phyloP scores from a whole-genome alignment of 1,284 basidiomycete species.

The Austroboletus niveus region DNA sequence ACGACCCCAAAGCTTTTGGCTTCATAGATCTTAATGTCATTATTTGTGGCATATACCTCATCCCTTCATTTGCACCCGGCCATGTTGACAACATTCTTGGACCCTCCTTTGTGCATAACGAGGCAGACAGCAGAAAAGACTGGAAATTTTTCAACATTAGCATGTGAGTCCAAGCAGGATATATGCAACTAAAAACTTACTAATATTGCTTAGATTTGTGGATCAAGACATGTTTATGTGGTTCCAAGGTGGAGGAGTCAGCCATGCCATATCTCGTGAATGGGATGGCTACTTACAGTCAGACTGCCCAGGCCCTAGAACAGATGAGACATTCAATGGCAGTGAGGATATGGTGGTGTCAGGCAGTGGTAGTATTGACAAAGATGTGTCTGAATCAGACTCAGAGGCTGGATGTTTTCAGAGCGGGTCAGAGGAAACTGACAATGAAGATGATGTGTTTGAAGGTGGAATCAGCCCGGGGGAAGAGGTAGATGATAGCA shows the following conservation, averaged over 20 bases:
- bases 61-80: background rate
- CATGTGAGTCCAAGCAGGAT: background rate
- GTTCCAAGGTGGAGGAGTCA: background rate
- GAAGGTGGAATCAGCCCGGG: too few species aligned
- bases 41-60: background rate
- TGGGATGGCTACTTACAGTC: background rate
- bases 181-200: background rate
- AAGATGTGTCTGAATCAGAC: too few species aligned
- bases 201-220: background rate
- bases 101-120: background rate
- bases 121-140: background rate
- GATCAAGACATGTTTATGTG: background rate
- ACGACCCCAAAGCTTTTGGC: background rate
- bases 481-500: too few species aligned
- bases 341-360: too few species aligned
- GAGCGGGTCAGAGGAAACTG: too few species aligned
- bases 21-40: slow-evolving; percentile 4
- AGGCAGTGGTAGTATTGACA: too few species aligned
- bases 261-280: background rate
- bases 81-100: background rate
- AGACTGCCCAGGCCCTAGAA: too few species aligned
- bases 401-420: too few species aligned
- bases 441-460: too few species aligned
- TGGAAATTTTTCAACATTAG: slow-evolving; percentile 3
- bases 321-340: too few species aligned